Evolutionary conservation across 2,329 filamentous ascomycete genomes (phyloP).

Genomic region (Sporothrix dimorphospora): DNA sequence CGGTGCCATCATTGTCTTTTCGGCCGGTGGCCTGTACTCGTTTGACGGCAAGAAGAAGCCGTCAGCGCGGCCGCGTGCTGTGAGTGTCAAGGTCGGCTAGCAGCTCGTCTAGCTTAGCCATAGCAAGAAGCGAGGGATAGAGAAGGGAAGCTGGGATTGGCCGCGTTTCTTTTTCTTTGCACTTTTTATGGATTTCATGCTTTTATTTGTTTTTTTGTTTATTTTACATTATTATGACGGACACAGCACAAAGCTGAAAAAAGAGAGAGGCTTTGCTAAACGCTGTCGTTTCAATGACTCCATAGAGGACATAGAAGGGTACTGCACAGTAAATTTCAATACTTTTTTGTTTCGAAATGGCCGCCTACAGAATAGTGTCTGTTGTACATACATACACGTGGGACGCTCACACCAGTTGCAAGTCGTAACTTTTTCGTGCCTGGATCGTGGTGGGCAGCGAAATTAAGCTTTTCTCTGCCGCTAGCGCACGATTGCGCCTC

Average conservation of each 20-base stretch:
- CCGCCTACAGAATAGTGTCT: too few relatives aligned
- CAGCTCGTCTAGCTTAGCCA: background rate
- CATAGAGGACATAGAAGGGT: constrained; percentile 23
- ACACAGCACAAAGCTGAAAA: background rate
- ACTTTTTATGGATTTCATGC: background rate
- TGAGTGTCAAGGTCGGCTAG: constrained; percentile 37
- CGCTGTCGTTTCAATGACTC: constrained; percentile 22
- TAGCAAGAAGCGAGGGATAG: background rate
- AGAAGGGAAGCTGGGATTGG: background rate
- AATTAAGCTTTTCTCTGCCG: constrained; percentile 25
- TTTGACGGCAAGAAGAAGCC: constrained; percentile 62
- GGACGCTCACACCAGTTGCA: background rate
- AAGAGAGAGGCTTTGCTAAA: background rate
- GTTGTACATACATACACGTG: too few relatives aligned
- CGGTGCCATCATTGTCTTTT: constrained; percentile 85
- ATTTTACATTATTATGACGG: constrained; percentile 19
- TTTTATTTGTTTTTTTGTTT: background rate
- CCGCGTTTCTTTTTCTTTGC: background rate
- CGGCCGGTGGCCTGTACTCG: constrained; percentile 87
- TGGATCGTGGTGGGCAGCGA: background rate
- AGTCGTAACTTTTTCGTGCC: background rate
- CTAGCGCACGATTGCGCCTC: constrained; percentile 22
- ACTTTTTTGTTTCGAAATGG: too few relatives aligned
- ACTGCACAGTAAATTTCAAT: background rate
- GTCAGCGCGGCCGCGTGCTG: constrained; percentile 37